Percentiles rank a stretch among this genome's conserved stretches.
Conservation (phyloP, 2,329 filamentous ascomycete genomes). For the Aspergillus sp. region DNA sequence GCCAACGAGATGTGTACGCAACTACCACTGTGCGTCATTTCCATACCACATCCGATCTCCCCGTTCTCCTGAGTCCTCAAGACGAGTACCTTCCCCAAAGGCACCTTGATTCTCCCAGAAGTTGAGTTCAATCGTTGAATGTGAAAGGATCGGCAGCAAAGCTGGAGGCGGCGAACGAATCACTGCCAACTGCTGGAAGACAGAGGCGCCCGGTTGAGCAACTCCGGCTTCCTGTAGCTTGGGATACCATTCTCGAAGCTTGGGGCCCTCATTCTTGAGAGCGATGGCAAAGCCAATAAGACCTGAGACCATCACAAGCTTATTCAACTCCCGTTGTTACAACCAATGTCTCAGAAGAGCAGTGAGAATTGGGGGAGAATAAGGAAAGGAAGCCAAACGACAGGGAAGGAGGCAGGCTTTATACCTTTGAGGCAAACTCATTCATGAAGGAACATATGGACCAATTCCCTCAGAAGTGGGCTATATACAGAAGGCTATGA, state of each 20-base stretch:
- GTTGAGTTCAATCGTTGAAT: not conserved
- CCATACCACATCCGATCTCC: not conserved
- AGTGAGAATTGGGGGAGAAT: not conserved
- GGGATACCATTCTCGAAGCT: not conserved
- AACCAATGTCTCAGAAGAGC: not conserved
- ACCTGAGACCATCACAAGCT: not conserved
- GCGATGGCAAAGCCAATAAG: not conserved
- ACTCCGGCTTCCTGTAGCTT: not conserved
- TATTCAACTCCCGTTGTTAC: not conserved
- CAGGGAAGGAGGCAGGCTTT: not conserved
- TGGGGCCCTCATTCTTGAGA: not conserved
- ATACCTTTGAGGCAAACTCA: not conserved
- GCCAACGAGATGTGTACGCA: not conserved
- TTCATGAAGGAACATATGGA: not conserved
- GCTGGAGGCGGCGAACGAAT: not conserved
- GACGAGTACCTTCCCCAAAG: not conserved
- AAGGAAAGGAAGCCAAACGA: not conserved
- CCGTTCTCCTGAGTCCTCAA: not conserved
- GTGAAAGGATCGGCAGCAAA: not conserved
- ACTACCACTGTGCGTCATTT: not conserved
- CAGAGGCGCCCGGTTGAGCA: not conserved
- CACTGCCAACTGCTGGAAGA: not conserved
- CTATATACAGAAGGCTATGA: conserved; percentile 9
- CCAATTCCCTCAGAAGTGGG: not conserved
- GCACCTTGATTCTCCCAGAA: not conserved